Percentiles rank a stretch among this genome's conserved stretches.
Evolutionary conservation across 2,329 filamentous ascomycete genomes (phyloP).

Genomic region (Colletotrichum cereale): DNA sequence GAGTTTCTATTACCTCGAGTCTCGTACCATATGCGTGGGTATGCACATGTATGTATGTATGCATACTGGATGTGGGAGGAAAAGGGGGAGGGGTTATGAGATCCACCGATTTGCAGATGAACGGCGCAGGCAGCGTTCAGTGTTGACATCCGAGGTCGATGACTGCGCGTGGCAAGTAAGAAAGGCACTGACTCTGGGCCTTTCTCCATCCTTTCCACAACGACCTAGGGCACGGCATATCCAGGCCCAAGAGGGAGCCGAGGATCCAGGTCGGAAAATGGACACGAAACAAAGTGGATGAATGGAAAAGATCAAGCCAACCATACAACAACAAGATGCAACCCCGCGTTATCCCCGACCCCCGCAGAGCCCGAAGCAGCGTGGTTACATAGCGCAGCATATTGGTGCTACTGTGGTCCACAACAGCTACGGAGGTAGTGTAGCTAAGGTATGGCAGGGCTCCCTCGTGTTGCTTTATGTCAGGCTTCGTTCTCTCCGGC

Average conservation of each 20-base stretch:
- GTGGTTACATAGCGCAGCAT: conserved; percentile 2
- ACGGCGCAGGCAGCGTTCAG: conserved; percentile 1
- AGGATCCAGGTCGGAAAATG: neutral
- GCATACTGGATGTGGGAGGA: neutral
- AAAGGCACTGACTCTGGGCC: neutral
- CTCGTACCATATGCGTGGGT: too few species aligned
- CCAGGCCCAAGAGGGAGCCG: neutral
- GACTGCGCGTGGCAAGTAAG: conserved; percentile 7
- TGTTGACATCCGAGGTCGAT: conserved; percentile 10
- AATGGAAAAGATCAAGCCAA: neutral
- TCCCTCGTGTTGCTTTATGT: neutral
- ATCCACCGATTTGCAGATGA: conserved; percentile 17
- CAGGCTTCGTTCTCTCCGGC: neutral
- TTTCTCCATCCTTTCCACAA: neutral
- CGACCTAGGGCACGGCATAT: neutral
- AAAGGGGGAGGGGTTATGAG: conserved; percentile 12
- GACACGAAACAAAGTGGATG: neutral
- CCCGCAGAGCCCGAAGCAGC: neutral
- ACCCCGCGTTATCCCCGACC: conserved; percentile 34
- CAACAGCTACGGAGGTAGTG: too few species aligned
- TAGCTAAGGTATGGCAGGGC: neutral
- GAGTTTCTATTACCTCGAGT: neutral
- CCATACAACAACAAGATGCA: neutral
- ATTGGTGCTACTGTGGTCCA: too few species aligned
- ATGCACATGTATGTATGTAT: neutral